A percentile compares a stretch with the other conserved stretches of the same genome.
These are phyloP conservation scores for Inonotus obliquus DNA, from an alignment of 1,284 basidiomycete genomes.

Conservation along the genomic window DNA sequence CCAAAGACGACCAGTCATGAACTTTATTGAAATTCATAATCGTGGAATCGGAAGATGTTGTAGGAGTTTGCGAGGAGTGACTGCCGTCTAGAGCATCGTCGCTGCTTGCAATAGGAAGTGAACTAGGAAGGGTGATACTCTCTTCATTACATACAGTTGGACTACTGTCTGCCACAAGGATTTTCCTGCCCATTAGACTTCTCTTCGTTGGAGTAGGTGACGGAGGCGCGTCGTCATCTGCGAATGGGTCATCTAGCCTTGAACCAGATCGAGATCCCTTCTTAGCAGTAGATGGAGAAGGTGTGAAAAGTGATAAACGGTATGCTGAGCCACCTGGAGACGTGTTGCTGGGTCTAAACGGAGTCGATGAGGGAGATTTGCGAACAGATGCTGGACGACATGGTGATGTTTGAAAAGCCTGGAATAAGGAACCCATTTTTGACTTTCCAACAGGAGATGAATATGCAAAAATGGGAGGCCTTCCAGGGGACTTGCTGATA, in stretches of 20 bases:
- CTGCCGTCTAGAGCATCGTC: conserved; percentile 4
- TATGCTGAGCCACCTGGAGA: conserved; percentile 7
- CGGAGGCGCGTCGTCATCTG: conserved; percentile 4
- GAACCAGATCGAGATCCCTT: background rate
- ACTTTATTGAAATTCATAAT: conserved; percentile 8
- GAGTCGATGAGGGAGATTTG: conserved; percentile 2
- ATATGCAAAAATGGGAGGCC: conserved; percentile 15
- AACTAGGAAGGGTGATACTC: conserved; percentile 5
- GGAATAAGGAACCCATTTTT: conserved; percentile 6
- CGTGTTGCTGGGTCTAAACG: background rate
- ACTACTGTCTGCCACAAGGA: background rate
- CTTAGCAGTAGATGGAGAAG: conserved; percentile 8
- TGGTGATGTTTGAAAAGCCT: conserved; percentile 18
- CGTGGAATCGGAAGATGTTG: conserved; percentile 14
- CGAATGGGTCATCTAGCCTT: background rate
- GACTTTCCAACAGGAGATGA: conserved; percentile 15
- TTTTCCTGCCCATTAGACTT: background rate
- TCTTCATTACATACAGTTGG: background rate
- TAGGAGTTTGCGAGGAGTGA: background rate
- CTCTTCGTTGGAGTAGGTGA: conserved; percentile 15
- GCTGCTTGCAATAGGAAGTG: conserved; percentile 17
- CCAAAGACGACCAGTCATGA: conserved; percentile 16
- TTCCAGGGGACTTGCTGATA: background rate
- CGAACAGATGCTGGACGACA: conserved; percentile 4
- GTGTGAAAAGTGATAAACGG: conserved; percentile 15